Evolutionary conservation across 768 basidiomycete genomes (phyloP), one percentile per base, ranked within the genome.

Genomic region (Trametes cinnabarina): DNA sequence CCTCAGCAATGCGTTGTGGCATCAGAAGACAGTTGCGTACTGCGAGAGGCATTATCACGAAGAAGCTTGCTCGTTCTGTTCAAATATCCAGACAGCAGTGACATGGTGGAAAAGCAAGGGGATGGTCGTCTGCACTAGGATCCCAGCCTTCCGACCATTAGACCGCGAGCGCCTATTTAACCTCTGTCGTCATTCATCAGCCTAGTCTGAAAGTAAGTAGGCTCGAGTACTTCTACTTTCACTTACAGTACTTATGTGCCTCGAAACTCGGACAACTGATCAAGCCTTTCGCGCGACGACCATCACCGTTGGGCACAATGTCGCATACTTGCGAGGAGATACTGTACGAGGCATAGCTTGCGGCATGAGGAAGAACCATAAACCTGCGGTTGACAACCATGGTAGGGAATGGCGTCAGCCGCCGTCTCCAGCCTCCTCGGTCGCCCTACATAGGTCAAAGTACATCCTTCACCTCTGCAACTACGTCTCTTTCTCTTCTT

Each of bases 1-100:
- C 42, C 49, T 61, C 35, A 54, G 37, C 22, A 23, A 10, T 14
- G 35, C 42, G 14, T 12, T 40, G n/a, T 7, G 25, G 32, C 25
- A 11, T 48, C 26, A 41, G 17, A 23, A 49, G 37, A 47, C 28
- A 39, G 42, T 57, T 65, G 68, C 73, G 59, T 73, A 71, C 76
- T 73, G 70, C 76, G 77, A 58, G 72, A 70, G 23, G 75, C 70
- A 66, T 71, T 72, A 61, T 80, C 79, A 41, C 66, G 68, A 40
- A 78, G 59, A 19, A 76, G 51, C 56, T 72, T 73, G 44, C 72
- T 71, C 23, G 76, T 73, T 59, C 78, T 71, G 59, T 73, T 71
- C 10, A 79, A 55, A 58, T 77, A 79, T 26, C 60, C 52, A 7
- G 63, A 56, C 0, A 69, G 48, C 10, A 62, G 61, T 4, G 71